These are phyloP conservation scores for Lotmaria passim DNA, from an alignment of 208 protist genomes.

Conservation along the genomic window DNA sequence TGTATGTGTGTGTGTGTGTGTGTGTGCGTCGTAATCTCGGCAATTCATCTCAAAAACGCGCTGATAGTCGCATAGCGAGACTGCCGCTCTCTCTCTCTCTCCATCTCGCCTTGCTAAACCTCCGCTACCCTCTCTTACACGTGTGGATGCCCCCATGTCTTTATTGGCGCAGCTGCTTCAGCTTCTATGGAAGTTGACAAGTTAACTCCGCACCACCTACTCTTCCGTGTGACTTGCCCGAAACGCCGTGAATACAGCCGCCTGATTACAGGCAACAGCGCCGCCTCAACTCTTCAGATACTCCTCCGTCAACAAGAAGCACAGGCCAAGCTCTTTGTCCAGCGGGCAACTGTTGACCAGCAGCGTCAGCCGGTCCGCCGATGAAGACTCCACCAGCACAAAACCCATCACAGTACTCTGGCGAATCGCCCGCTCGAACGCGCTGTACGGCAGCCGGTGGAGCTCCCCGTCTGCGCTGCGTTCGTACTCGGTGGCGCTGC, in stretches of 20 bases:
- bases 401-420: constrained; percentile 54
- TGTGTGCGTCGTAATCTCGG: no score
- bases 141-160: no score
- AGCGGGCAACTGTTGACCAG: constrained; percentile 43
- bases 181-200: no score
- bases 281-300: constrained; percentile 26
- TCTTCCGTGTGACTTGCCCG: neutral
- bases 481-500: constrained; percentile 58
- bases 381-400: constrained; percentile 61
- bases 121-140: no score
- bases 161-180: no score
- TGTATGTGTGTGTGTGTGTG: no score
- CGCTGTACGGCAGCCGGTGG: constrained; percentile 46
- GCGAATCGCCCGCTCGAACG: constrained; percentile 49
- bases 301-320: constrained; percentile 62
- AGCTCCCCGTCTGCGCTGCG: constrained; percentile 51
- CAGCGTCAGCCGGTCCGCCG: constrained; percentile 46
- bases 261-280: no score
- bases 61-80: no score
- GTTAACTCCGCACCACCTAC: neutral
- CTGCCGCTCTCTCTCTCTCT: no score
- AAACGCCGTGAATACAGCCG: no score
- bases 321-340: constrained; percentile 51
- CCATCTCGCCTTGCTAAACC: no score
- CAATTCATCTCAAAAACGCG: no score